Base-by-base conservation (phyloP, 306 rosid species). In the Lotus japonicus region DNA sequence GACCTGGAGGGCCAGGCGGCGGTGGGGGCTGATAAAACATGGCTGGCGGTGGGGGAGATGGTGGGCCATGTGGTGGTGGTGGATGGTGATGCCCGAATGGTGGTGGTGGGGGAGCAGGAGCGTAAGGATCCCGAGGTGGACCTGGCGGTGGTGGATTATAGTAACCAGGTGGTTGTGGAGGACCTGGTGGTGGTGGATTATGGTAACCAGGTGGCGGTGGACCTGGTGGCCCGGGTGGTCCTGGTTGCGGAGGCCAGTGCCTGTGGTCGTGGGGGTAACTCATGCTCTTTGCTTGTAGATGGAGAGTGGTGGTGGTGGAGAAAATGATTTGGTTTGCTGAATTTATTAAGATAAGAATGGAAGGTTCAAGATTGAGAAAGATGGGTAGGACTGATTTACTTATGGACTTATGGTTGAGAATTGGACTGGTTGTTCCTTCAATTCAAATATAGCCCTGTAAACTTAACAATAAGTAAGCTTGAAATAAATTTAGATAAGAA, bases 31-130 rank as follows among this genome's bases (percentile, higher is more conserved):
- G 53, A 17, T 17, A 11, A 17, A 7, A 38, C 42, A 38, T 38
- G 42, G 0, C 11, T 8, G 42, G 42, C 6, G 66, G 66, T 0
- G 64, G 64, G 3, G 31, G 35, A 23, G 66, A 23, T 11, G 53
- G 31, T 17, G 16, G 39, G 1, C 2, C n/a, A 11, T 62, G 53
- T 6, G 70, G 57, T 14, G 67, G 35, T 8, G 48, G 63, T 3
- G 68, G 68, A 2, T 13, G 54, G 15, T 61, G 64, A 7, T 63
- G 57, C 39, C 28, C 42, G 2, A 5, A 28, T 6, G 15, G 1
- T 7, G 60, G 72, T 23, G 74, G 68, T 1, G 79, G 72, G 0
- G 61, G 73, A 57, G 33, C 48, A 1, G 61, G 73, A 57, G 33
- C 56, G 33, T 21, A 39, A 11, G 70, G 64, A 41, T 12, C 23